Conservation (phyloP, 78 protist species). For the Cavenderia fasciculata region DNA sequence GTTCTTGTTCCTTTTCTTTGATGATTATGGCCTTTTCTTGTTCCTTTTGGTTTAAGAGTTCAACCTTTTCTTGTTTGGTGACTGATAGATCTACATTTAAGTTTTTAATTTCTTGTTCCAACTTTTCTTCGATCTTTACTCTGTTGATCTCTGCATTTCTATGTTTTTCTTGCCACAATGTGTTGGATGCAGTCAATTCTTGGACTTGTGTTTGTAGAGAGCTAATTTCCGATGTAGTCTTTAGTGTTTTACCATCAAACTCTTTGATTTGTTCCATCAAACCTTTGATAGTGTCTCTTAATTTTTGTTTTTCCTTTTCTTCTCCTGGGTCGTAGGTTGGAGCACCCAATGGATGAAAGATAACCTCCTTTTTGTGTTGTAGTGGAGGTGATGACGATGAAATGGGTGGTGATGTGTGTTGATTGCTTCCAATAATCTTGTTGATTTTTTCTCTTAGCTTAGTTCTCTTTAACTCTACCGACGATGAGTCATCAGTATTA, state of each 20-base stretch:
- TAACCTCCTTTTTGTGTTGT: slow-evolving; percentile 12
- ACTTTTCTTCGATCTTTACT: slow-evolving; percentile 55
- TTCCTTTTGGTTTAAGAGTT: background rate
- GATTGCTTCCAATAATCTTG: too few species aligned
- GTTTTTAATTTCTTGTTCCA: slow-evolving; percentile 24
- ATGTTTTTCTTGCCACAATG: slow-evolving; percentile 38
- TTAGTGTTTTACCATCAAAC: background rate
- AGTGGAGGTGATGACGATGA: slow-evolving; percentile 3
- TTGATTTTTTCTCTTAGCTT: too few species aligned
- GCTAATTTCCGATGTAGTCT: background rate
- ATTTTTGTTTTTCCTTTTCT: slow-evolving; percentile 56
- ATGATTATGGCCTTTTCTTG: background rate
- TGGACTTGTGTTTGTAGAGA: background rate
- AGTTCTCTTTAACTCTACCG: too few species aligned
- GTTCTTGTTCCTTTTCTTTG: background rate
- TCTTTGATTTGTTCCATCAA: slow-evolving; percentile 74
- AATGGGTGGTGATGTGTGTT: too few species aligned
- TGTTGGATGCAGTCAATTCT: background rate
- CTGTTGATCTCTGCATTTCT: slow-evolving; percentile 43
- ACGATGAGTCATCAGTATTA: too few species aligned
- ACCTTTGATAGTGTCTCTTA: slow-evolving; percentile 45
- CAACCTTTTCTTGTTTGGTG: background rate
- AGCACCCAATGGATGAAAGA: slow-evolving; percentile 70
- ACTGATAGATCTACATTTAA: background rate
- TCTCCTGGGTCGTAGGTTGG: slow-evolving; percentile 35